Evolutionary conservation across 1,139 yeast genomes (phyloP).

Genomic region (Petasospora rhodanensis): DNA sequence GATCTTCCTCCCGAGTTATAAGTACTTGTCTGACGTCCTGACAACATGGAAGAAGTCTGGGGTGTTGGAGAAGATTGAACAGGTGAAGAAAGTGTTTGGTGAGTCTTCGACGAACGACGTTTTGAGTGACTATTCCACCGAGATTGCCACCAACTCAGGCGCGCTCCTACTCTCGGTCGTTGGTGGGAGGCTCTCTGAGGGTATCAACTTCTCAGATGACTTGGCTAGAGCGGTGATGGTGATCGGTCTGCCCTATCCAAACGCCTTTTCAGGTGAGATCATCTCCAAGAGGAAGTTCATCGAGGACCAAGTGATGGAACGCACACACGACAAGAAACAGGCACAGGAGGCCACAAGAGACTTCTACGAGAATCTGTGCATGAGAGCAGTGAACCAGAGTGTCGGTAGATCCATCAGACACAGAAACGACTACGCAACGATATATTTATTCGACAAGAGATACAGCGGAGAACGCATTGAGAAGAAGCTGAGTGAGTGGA

Average conservation of each 20-base stretch:
- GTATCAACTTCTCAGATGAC: constrained; percentile 84
- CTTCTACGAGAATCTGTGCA: constrained; percentile 81
- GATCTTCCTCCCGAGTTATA: constrained; percentile 81
- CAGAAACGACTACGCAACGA: constrained; percentile 71
- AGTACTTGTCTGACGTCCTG: constrained; percentile 52
- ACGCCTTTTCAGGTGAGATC: constrained; percentile 77
- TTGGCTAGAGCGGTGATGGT: constrained; percentile 83
- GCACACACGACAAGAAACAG: constrained; percentile 21
- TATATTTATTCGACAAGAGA: constrained; percentile 67
- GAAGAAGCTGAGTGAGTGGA: constrained; percentile 75
- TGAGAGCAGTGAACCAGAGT: constrained; percentile 91
- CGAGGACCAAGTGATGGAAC: constrained; percentile 37
- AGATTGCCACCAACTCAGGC: constrained; percentile 37
- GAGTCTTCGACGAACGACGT: constrained; percentile 53
- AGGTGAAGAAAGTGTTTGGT: constrained; percentile 43
- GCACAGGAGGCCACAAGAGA: constrained; percentile 30
- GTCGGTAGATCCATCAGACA: constrained; percentile 92
- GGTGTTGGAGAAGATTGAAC: constrained; percentile 33
- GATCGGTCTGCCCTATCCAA: constrained; percentile 91
- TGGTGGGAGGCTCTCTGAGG: constrained; percentile 93
- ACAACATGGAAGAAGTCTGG: constrained; percentile 45
- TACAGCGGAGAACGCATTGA: constrained; percentile 48
- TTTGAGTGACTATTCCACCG: constrained; percentile 46
- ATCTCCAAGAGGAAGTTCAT: constrained; percentile 68
- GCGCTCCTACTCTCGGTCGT: constrained; percentile 81